Evolutionary conservation across 768 basidiomycete species (phyloP), one percentile per base, ranked within the genome.

Genomic region (Tremella fuciformis): DNA sequence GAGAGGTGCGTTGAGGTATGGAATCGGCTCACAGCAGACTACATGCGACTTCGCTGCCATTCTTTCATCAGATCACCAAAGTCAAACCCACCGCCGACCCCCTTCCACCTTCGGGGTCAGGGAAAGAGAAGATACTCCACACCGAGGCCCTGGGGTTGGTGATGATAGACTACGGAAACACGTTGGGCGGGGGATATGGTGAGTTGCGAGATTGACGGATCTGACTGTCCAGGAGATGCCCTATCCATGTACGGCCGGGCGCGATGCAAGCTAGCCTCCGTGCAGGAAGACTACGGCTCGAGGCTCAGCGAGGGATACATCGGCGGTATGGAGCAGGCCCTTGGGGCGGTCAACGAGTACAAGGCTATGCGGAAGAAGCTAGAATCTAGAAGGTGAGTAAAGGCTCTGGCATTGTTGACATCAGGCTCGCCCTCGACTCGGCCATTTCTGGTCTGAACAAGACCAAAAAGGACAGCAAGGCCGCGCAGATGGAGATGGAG

Each of bases 101-200:
- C n/a, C 82, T 82, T 22, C 83, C 81, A 0, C 84, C 84, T 15
- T 84, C 85, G 57, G 78, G 79, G 0, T 59, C 73, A 4, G 58
- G 64, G 11, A 76, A 76, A 59, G 87, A 87, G 60, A 90, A 92
- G 73, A 80, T 88, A 37, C 77, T 89, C 11, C 83, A 87, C 0
- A 80, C 89, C 25, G 90, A 92, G 64, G 83, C 84, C 25, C 80
- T 94, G 9, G 91, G 91, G 0, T 81, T 89, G 54, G 87, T 89
- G 47, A 91, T 92, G 90, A 86, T 90, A 56, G 80, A 82, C 22
- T 88, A 90, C 68, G 90, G 90, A 13, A 88, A 89, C 63, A 84
- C 90, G 68, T 86, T 88, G 69, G 83, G 84, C n/a, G 82, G 84
- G 0, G 86, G 88, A 59, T 89, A 88, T 42, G 71, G 71, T 67